Evolutionary conservation across 2,329 filamentous ascomycete species (phyloP), one percentile per base, ranked within the genome.

Genomic region (Fusarium burgessii): DNA sequence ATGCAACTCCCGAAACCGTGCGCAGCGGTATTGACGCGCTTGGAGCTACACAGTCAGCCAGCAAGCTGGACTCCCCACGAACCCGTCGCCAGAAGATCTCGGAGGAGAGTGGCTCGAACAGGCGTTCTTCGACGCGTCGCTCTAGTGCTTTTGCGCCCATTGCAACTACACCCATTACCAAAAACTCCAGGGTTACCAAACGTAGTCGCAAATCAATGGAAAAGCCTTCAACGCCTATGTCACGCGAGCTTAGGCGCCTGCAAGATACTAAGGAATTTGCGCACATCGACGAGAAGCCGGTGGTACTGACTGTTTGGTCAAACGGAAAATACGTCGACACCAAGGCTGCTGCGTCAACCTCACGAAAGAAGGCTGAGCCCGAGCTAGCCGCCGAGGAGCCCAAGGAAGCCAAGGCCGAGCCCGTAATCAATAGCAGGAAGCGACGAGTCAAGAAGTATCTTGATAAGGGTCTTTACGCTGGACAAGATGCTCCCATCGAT

Each of bases 401-500:
- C 13, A 72, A 61, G 69, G 62, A 70, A 38, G 72, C 78, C 38
- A 79, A 83, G 50, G 70, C 78, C 54, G 84, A 86, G 74, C 79
- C 81, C 27, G 74, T 79, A 10, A 77, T 80, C 14, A 75, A 79
- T 29, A 71, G 71, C 13, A 83, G 80, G 68, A 81, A 83, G 70
- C 83, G 86, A 60, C 85, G 84, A 40, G 82, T 85, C 55, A 97
- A 97, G 84, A 90, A 90, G 72, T 98, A 93, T 88, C 84, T 97
- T 58, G 85, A 87, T 56, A 93, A 94, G 78, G 96, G 95, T 13
- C 85, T 98, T 17, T 98, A 97, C 77, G 91, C 93, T 1, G 96
- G 96, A 32, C 95, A 98, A 79, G 86, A 90, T 33, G 82, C 81
- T 10, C 86, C 87, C 1, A 70, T 77, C 10, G 85, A 89, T 61